Percentiles rank a stretch among this genome's conserved stretches.
phyloP scores from a whole-genome alignment of 2,329 filamentous ascomycete species.

The Neonectria magnoliae region DNA sequence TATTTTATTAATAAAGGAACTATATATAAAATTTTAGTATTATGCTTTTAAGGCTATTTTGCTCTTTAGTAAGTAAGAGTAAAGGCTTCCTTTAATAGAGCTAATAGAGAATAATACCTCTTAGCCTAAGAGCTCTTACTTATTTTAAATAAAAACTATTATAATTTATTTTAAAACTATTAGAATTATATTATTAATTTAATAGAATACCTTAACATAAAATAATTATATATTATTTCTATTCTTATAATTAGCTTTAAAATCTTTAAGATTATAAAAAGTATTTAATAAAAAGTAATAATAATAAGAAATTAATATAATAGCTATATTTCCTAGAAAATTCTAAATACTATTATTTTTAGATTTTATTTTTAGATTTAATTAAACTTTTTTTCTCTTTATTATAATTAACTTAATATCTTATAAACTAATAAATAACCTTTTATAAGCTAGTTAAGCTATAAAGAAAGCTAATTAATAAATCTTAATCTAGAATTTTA shows the following conservation, averaged over 20 bases:
- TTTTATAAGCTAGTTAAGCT: not conserved
- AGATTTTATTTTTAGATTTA: conserved; percentile 18
- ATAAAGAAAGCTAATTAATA: conserved; percentile 1
- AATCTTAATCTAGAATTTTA: conserved; percentile 1
- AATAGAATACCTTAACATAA: not conserved
- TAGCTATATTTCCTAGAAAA: not conserved
- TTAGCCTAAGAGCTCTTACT: too few species aligned
- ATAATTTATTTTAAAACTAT: too few species aligned
- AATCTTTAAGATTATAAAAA: conserved; percentile 2
- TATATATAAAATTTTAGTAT: too few species aligned
- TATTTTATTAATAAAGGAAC: too few species aligned
- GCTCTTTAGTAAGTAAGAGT: too few species aligned
- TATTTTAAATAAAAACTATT: not conserved
- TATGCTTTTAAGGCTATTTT: too few species aligned
- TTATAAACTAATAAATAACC: not conserved
- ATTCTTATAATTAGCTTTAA: conserved; percentile 6
- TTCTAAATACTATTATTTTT: not conserved
- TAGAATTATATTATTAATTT: too few species aligned
- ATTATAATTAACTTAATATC: not conserved
- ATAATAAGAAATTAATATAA: not conserved
- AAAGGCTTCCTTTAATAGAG: not conserved
- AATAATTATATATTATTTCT: not conserved
- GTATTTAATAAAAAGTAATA: not conserved
- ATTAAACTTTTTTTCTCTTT: not conserved
- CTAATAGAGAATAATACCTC: not conserved